phyloP scores from a whole-genome alignment of 805 yeast genomes.

The Barnettozyma siamensis region DNA sequence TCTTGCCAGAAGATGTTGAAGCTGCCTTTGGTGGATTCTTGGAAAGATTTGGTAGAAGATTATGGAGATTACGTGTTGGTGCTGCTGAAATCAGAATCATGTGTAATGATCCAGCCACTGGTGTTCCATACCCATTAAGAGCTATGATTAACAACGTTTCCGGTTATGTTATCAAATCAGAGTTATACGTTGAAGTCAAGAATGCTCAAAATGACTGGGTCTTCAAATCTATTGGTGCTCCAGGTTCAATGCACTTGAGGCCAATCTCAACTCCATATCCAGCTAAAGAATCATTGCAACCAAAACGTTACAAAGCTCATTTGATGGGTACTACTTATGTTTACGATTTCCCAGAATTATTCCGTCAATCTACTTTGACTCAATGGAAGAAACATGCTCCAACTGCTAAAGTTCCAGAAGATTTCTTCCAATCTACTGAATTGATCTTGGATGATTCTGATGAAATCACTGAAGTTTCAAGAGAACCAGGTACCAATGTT shows the following conservation, averaged over 20 bases:
- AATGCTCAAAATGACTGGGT: slow-evolving; percentile 94
- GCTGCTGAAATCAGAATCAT: slow-evolving; percentile 97
- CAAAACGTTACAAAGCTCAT: slow-evolving; percentile 98
- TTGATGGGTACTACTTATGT: slow-evolving; percentile 97
- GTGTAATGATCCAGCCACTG: slow-evolving; percentile 84
- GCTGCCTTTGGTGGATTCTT: slow-evolving; percentile 96
- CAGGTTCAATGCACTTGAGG: slow-evolving; percentile 97
- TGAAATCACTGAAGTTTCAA: slow-evolving; percentile 75
- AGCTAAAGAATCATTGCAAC: slow-evolving; percentile 96
- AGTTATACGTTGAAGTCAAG: slow-evolving; percentile 89
- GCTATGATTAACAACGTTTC: slow-evolving; percentile 95
- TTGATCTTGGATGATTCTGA: slow-evolving; percentile 77
- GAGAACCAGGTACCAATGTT: slow-evolving; percentile 95
- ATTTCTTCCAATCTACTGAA: slow-evolving; percentile 73
- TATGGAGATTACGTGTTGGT: slow-evolving; percentile 94
- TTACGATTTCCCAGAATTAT: slow-evolving; percentile 97
- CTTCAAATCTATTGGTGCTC: slow-evolving; percentile 89
- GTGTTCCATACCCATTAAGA: slow-evolving; percentile 90
- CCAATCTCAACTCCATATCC: slow-evolving; percentile 95
- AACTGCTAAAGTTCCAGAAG: slow-evolving; percentile 59
- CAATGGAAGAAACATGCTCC: slow-evolving; percentile 74
- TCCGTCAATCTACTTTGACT: slow-evolving; percentile 83
- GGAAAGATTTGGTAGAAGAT: slow-evolving; percentile 94
- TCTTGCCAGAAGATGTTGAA: slow-evolving; percentile 93
- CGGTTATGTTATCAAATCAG: slow-evolving; percentile 95